Conservation (phyloP, 768 basidiomycete species). For the Trametes sanguinea region DNA sequence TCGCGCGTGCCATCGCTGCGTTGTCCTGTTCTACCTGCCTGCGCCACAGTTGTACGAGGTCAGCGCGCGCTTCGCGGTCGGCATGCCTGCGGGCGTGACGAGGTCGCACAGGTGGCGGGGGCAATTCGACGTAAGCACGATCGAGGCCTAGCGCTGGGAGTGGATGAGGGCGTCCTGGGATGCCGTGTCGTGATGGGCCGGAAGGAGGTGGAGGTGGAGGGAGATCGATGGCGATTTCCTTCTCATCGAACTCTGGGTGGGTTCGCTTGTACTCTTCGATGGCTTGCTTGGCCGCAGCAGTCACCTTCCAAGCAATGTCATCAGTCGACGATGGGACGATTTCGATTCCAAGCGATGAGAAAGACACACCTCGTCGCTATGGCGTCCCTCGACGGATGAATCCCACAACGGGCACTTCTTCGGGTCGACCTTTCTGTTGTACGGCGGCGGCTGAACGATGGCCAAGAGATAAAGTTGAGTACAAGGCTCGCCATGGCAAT, state of each 20-base stretch:
- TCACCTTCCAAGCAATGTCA: conserved; percentile 49
- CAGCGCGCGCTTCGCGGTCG: not conserved
- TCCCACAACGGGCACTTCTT: conserved; percentile 73
- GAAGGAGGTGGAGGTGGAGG: conserved; percentile 40
- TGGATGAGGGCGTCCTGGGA: no score
- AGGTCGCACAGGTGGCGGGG: not conserved
- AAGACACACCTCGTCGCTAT: conserved; percentile 59
- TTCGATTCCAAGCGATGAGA: not conserved
- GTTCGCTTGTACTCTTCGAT: conserved; percentile 58
- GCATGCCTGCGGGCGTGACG: not conserved
- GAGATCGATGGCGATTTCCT: conserved; percentile 64
- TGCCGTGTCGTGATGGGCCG: conserved; percentile 7
- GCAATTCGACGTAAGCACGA: not conserved
- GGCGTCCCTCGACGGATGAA: conserved; percentile 55
- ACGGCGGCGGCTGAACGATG: conserved; percentile 26
- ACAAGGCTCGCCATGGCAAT: conserved; percentile 11
- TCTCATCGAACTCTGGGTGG: conserved; percentile 64
- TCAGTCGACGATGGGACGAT: not conserved
- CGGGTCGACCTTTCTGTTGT: conserved; percentile 28
- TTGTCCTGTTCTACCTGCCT: not conserved
- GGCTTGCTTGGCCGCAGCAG: conserved; percentile 64
- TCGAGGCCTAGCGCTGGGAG: not conserved
- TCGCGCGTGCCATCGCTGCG: not conserved
- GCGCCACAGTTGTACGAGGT: not conserved
- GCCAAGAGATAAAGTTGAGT: conserved; percentile 4